Conservation (phyloP, 805 yeast genomes). For the Brettanomyces sp. region DNA sequence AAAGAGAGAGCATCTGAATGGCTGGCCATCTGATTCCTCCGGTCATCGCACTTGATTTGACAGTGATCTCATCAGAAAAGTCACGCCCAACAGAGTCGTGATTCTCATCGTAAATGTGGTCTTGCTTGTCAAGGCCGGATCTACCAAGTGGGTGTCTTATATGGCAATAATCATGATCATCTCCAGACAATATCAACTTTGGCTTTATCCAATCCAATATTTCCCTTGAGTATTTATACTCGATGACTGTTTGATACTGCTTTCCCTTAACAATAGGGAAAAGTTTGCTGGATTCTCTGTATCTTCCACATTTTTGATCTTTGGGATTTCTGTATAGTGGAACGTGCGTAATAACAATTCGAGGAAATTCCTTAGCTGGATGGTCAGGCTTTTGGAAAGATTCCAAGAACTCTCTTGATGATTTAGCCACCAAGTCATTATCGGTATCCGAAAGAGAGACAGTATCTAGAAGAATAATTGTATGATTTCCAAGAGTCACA, state of each 20-base stretch:
- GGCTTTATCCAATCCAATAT: conserved; percentile 59
- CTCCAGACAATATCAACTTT: conserved; percentile 72
- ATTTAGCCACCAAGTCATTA: conserved; percentile 32
- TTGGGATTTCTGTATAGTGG: conserved; percentile 70
- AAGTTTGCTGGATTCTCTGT: conserved; percentile 53
- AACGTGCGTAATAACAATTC: conserved; percentile 75
- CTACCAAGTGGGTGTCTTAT: conserved; percentile 37
- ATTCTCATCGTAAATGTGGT: conserved; percentile 5
- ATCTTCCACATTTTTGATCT: conserved; percentile 60
- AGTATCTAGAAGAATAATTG: conserved; percentile 70
- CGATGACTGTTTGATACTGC: conserved; percentile 88
- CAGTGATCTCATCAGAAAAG: conserved; percentile 65
- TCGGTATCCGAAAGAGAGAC: conserved; percentile 64
- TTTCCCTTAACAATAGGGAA: conserved; percentile 69
- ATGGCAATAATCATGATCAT: conserved; percentile 94
- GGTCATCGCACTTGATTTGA: conserved; percentile 86
- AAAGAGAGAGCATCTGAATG: conserved; percentile 66
- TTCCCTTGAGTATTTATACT: conserved; percentile 45
- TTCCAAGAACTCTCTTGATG: conserved; percentile 46
- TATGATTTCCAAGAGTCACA: conserved; percentile 56
- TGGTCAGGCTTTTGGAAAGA: conserved; percentile 17
- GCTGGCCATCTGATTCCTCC: conserved; percentile 86
- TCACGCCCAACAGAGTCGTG: conserved; percentile 10
- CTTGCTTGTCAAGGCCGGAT: conserved; percentile 9
- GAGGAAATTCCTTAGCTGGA: conserved; percentile 33